Evolutionary conservation across 1,139 yeast genomes (phyloP), one percentile per base, ranked within the genome.

Genomic region (Protomyces pachydermus): DNA sequence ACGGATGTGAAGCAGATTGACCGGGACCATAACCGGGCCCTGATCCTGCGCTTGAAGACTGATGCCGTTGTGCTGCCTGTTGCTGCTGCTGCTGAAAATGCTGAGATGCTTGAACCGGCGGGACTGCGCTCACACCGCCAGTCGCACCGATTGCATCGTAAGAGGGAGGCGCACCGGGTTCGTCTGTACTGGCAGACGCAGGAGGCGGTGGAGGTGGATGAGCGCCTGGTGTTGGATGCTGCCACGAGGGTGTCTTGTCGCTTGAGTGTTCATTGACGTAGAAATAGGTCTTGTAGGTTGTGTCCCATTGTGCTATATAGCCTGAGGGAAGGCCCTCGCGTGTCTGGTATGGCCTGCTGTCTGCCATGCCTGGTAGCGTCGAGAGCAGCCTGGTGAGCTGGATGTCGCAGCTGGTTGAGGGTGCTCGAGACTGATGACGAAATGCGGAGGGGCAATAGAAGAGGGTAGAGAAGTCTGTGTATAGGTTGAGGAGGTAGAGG

Each of bases 141-240:
- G 72, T 71, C 37, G 71, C 70, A 51, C 71, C 71, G 62, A 71
- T 56, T n/a, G 56, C 61, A 18, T 23, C 42, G 18, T 56, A 56
- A 60, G 16, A 39, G 20, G 53, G 66, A 61, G 12, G 64, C 51
- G 38, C 58, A 20, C 54, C 61, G 52, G 14, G 18, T 37, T 12
- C 10, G 10, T 12, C 42, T 37, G 14, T 37, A 9, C 5, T 12
- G 5, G 42, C 14, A 18, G 54, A 32, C 6, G 35, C 54, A 25
- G 54, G 54, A 25, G 54, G 54, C 8, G 54, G 54, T 8, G 37
- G 37, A 14, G 54, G 37, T 14, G 54, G 34, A 14, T 14, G 37
- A 3, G 37, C 54, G 35, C 35, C 35, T 8, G 37, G 37, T n/a
- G 35, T 25, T 14, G 54, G 54, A 25, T 50, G 35, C 3, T 14